These are phyloP conservation scores for Aspergillus persii DNA, from an alignment of 2,329 filamentous ascomycete genomes.

Conservation along the genomic window DNA sequence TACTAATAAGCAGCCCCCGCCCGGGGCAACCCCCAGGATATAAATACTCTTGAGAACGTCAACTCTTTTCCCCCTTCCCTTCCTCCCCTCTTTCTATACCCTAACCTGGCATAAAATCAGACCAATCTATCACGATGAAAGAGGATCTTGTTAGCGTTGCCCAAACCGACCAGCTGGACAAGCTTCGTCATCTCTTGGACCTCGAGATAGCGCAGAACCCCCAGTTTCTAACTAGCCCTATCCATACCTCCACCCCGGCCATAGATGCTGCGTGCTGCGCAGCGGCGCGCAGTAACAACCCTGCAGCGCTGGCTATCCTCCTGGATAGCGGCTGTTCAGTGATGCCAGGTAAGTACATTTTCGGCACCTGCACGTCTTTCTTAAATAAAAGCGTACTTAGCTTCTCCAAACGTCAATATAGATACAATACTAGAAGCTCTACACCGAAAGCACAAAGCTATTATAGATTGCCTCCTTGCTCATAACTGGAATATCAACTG, in stretches of 20 bases:
- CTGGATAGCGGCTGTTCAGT: neutral
- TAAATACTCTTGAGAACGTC: neutral
- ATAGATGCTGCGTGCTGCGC: neutral
- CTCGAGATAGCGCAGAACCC: neutral
- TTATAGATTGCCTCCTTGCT: neutral
- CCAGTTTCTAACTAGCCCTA: neutral
- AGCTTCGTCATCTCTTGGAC: neutral
- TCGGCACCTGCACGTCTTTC: neutral
- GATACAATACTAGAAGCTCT: neutral
- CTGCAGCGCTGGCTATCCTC: neutral
- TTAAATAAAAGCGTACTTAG: neutral
- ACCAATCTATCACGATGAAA: neutral
- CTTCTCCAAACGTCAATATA: neutral
- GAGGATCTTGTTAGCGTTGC: neutral
- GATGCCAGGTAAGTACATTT: neutral
- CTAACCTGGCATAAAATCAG: neutral
- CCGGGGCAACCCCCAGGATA: neutral
- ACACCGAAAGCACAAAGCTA: neutral
- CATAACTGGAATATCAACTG: neutral
- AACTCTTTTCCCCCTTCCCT: neutral
- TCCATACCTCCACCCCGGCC: neutral
- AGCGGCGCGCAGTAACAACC: neutral
- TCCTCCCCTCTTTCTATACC: neutral
- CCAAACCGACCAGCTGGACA: neutral
- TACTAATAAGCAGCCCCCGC: neutral